These are phyloP conservation scores for Suillus plorans DNA, from an alignment of 768 basidiomycete species.

Conservation along the genomic window DNA sequence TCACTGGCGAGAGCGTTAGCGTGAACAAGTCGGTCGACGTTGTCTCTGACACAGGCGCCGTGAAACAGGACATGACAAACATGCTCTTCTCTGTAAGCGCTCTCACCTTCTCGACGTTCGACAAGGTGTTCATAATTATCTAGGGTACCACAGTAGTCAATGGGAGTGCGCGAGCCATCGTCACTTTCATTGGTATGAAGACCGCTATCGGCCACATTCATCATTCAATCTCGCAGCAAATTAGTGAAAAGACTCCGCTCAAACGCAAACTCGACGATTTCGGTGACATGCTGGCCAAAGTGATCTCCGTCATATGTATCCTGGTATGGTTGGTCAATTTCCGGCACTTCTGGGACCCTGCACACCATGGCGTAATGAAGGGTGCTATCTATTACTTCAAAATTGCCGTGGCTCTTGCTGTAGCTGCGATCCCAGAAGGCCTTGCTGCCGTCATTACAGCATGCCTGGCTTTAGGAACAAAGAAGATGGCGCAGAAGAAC, in stretches of 20 bases:
- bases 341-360: conserved; percentile 93
- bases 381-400: conserved; percentile 99
- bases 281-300: conserved; percentile 95
- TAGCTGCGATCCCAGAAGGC: conserved; percentile 98
- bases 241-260: conserved; percentile 93
- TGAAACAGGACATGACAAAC: conserved; percentile 98
- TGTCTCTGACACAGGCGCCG: conserved; percentile 74
- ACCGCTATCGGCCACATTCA: conserved; percentile 98
- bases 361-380: conserved; percentile 86
- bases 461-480: conserved; percentile 93
- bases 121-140: not conserved
- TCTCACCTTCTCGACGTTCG: not conserved
- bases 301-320: conserved; percentile 95
- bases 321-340: conserved; percentile 98
- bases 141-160: conserved; percentile 97
- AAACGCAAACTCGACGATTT: conserved; percentile 99
- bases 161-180: conserved; percentile 84
- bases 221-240: conserved; percentile 91
- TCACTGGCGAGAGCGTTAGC: conserved; percentile 91
- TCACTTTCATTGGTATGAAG: conserved; percentile 79
- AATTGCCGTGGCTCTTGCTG: conserved; percentile 98
- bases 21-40: conserved; percentile 76
- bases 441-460: conserved; percentile 98
- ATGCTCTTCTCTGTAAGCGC: conserved; percentile 85
- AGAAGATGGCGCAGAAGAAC: conserved; percentile 99